Evolutionary conservation across 148 eudicot genomes (phyloP).

Genomic region (Mesembryanthemum crystallinum): DNA sequence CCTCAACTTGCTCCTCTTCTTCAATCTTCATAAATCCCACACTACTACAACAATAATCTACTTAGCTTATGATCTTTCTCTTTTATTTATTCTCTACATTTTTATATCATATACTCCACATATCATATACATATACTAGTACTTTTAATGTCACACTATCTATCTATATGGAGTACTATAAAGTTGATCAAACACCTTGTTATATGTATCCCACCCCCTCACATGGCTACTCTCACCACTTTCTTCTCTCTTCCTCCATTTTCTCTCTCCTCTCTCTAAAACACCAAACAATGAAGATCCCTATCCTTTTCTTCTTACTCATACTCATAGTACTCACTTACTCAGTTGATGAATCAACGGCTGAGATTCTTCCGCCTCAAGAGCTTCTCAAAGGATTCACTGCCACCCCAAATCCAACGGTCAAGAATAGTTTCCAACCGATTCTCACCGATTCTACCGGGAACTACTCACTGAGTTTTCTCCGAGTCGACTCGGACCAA

Average conservation of each 20-base stretch:
- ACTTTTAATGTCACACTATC: too few species aligned
- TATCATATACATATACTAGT: background rate
- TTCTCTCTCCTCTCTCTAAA: constrained; percentile 15
- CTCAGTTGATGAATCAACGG: constrained; percentile 17
- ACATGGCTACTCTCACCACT: constrained; percentile 6
- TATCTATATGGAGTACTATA: background rate
- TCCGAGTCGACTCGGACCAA: constrained; percentile 51
- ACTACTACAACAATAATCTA: background rate
- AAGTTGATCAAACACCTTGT: background rate
- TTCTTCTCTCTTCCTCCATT: background rate
- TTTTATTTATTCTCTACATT: background rate
- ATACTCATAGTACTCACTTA: background rate
- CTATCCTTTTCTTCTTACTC: background rate
- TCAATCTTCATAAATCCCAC: constrained; percentile 5
- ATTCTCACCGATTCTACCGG: constrained; percentile 57
- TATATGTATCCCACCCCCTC: constrained; percentile 1
- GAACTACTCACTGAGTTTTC: constrained; percentile 74
- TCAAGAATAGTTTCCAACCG: constrained; percentile 48
- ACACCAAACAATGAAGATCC: constrained; percentile 1
- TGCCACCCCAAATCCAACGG: constrained; percentile 50
- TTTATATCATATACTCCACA: background rate
- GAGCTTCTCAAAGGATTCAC: constrained; percentile 57
- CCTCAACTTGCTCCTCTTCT: background rate
- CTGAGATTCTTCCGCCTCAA: constrained; percentile 7
- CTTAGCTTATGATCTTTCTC: background rate